A percentile compares a stretch with the other conserved stretches of the same genome.
These are phyloP conservation scores for Hyaloraphidium curvatum DNA, from an alignment of 192 early-diverging fungal species.

Conservation along the genomic window DNA sequence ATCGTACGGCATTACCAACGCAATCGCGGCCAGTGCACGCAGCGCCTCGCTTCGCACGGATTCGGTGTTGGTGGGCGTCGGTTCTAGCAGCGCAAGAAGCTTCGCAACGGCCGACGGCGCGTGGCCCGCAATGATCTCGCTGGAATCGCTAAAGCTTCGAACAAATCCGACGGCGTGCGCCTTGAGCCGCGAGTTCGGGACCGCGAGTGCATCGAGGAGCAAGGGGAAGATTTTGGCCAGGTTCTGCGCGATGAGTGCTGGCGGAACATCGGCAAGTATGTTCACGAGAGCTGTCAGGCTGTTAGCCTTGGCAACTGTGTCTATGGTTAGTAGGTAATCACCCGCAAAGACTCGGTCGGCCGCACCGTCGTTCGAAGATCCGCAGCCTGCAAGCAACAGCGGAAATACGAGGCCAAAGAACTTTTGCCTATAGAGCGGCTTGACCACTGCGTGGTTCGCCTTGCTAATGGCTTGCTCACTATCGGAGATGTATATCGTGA, in stretches of 20 bases:
- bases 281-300: neutral
- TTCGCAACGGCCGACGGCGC: no score
- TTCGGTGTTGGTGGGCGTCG: no score
- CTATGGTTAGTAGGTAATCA: neutral
- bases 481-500: neutral
- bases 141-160: no score
- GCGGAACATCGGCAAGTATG: neutral
- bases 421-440: constrained; percentile 1
- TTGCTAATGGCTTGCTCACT: neutral
- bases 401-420: neutral
- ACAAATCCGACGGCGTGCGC: no score
- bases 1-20: no score
- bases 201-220: no score
- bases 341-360: neutral
- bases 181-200: no score
- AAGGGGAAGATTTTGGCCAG: neutral
- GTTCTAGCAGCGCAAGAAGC: no score
- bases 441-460: neutral
- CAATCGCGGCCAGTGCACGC: no score
- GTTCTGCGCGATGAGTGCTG: neutral
- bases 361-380: neutral
- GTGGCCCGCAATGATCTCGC: no score
- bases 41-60: no score
- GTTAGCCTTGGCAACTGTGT: neutral
- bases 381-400: neutral